A percentile compares a stretch with the other conserved stretches of the same genome.
phyloP scores from a whole-genome alignment of 345 rosid species.

The Rubroshorea leprosula region DNA sequence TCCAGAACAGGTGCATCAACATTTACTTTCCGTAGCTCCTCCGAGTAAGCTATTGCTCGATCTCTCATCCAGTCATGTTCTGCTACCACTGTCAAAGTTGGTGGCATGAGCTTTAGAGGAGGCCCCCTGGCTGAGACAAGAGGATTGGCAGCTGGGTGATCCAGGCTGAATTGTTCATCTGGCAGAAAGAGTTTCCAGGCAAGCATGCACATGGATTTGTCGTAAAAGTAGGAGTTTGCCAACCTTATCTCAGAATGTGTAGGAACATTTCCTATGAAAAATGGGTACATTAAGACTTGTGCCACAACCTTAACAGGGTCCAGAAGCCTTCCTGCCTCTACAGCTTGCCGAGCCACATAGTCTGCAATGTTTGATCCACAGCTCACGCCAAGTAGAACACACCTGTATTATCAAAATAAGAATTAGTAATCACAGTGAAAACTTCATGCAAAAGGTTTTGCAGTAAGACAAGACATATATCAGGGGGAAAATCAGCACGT shows the following conservation, averaged over 20 bases:
- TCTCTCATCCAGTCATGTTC: conserved; percentile 99
- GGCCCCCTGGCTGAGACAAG: conserved; percentile 64
- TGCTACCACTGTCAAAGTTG: conserved; percentile 86
- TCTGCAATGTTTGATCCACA: conserved; percentile 90
- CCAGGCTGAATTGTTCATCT: conserved; percentile 63
- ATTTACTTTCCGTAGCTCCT: conserved; percentile 77
- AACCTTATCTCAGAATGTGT: conserved; percentile 81
- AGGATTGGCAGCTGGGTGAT: conserved; percentile 88
- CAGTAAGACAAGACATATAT: no score
- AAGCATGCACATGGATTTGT: conserved; percentile 68
- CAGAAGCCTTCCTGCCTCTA: conserved; percentile 58
- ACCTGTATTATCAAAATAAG: conserved; percentile 36
- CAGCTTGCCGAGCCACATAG: conserved; percentile 69
- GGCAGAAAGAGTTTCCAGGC: conserved; percentile 91
- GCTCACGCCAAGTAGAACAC: conserved; percentile 88
- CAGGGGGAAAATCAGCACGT: no score
- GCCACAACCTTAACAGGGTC: conserved; percentile 91
- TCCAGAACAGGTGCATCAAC: conserved; percentile 88
- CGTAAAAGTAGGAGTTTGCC: conserved; percentile 87
- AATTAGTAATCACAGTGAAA: no score
- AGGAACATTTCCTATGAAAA: conserved; percentile 72
- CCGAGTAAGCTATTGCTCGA: conserved; percentile 87
- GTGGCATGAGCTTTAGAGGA: conserved; percentile 84
- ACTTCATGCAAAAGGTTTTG: no score
- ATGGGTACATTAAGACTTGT: conserved; percentile 90